Base-by-base conservation (phyloP, 2,329 filamentous ascomycete genomes). In the Claviceps pazoutovae region DNA sequence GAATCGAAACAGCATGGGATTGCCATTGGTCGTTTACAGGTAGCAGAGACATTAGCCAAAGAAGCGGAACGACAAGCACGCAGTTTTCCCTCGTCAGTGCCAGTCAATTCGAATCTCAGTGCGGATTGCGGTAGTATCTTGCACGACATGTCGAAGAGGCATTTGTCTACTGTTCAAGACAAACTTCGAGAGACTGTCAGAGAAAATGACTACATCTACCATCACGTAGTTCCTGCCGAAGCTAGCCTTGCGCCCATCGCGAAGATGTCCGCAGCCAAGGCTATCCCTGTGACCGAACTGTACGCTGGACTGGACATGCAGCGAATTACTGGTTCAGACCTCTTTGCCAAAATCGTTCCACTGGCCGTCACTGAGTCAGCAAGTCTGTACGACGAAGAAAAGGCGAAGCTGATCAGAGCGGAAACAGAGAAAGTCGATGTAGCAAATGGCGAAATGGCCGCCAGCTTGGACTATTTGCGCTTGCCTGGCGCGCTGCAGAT, bases 181-280 rank as follows among this genome's bases (percentile, higher is more conserved):
- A 90, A 86, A 64, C 72, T 95, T 21, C 73, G 74, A 17, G 83
- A 87, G 55, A 76, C 90, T 48, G 75, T 78, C 58, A 95, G 95
- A 62, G 93, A 98, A 66, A 98, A 98, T 59, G 93, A 98, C 64
- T 97, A 93, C 67, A 95, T 98, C 64, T 98, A 98, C 63, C 93
- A 98, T 64, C 88, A 97, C 60, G 83, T 82, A 1, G 84, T 98
- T 1, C 91, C 93, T 0, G 83, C 84, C 9, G 89, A 96, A 66
- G 86, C 89, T 4, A 84, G 84, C 30, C 71, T 98, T 13, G 72
- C 87, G 1, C 78, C 84, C 1, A 89, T 98, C 48, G 79, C 89
- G 3, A 98, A 97, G 66, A 75, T 97, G 16, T 89, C 91, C 4
- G 94, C 93, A 1, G 90, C 93, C 7, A 98, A 98, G 66, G 89